Evolutionary conservation across 2,329 filamentous ascomycete genomes (phyloP).

Genomic region (Uncinocarpus reesii): DNA sequence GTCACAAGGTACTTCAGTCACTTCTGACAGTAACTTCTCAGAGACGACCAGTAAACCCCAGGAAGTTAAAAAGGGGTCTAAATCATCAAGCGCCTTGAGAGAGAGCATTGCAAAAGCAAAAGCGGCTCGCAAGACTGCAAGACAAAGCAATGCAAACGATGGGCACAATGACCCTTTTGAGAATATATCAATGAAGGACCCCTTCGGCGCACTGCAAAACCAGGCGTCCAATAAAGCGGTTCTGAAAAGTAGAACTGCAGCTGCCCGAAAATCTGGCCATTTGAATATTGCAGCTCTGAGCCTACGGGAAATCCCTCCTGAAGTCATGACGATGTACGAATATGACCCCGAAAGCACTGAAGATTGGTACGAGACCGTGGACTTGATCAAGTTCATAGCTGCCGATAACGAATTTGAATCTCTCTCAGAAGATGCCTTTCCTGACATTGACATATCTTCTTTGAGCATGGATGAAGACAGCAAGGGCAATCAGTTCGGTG

Average conservation of each 20-base stretch:
- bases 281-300: conserved; percentile 82
- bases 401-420: conserved; percentile 79
- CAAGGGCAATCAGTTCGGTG: conserved; percentile 66
- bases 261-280: conserved; percentile 65
- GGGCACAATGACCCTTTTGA: conserved; percentile 38
- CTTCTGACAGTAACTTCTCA: conserved; percentile 24
- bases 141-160: conserved; percentile 21
- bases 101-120: conserved; percentile 92
- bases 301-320: conserved; percentile 65
- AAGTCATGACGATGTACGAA: conserved; percentile 87
- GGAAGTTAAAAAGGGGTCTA: conserved; percentile 41
- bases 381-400: conserved; percentile 71
- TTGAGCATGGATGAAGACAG: conserved; percentile 55
- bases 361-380: conserved; percentile 85
- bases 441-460: conserved; percentile 52
- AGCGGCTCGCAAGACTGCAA: conserved; percentile 56
- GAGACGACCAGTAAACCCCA: conserved; percentile 23
- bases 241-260: conserved; percentile 59
- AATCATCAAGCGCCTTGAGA: conserved; percentile 69
- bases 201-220: conserved; percentile 52
- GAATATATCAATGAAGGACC: conserved; percentile 31
- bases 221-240: conserved; percentile 54
- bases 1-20: conserved; percentile 24
- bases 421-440: conserved; percentile 66
- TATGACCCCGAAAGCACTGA: conserved; percentile 54